phyloP scores from a whole-genome alignment of 1,284 basidiomycete species.

The Melampsora larici-populina region DNA sequence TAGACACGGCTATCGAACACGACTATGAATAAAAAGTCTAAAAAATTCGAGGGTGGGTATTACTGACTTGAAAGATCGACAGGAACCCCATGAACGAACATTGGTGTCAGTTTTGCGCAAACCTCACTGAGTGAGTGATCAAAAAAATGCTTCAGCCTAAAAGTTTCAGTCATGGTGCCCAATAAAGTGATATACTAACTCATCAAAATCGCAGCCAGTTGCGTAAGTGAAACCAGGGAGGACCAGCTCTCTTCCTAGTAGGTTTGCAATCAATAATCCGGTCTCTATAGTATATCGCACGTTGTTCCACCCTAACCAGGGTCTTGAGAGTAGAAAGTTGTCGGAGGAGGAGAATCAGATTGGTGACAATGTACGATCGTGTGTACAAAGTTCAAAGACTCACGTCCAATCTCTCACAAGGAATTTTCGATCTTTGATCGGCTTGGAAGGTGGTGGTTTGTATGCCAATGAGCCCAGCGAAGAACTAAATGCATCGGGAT shows the following conservation, averaged over 20 bases:
- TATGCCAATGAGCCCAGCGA: not conserved
- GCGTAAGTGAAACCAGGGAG: conserved; percentile 36
- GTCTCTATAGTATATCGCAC: conserved; percentile 38
- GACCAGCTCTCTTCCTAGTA: conserved; percentile 36
- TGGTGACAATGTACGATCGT: not conserved
- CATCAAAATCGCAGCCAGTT: conserved; percentile 30
- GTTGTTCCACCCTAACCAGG: conserved; percentile 36
- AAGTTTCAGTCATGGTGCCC: not conserved
- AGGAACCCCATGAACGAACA: conserved; percentile 22
- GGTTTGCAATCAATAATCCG: conserved; percentile 21
- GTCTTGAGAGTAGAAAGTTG: not conserved
- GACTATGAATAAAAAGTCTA: not conserved
- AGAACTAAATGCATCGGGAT: not conserved
- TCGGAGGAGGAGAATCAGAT: not conserved
- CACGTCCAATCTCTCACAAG: conserved; percentile 38
- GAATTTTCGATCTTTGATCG: conserved; percentile 11
- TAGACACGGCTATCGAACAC: conserved; percentile 5
- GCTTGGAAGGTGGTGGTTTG: not conserved
- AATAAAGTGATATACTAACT: conserved; percentile 11
- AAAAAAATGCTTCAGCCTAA: not conserved
- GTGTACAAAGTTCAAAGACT: not conserved
- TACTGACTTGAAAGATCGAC: conserved; percentile 18
- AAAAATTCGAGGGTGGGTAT: not conserved
- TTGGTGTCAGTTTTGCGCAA: conserved; percentile 32
- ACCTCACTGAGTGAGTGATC: conserved; percentile 4